Evolutionary conservation across 2,329 filamentous ascomycete genomes (phyloP), one percentile per base, ranked within the genome.

Genomic region (Beauveria australis): DNA sequence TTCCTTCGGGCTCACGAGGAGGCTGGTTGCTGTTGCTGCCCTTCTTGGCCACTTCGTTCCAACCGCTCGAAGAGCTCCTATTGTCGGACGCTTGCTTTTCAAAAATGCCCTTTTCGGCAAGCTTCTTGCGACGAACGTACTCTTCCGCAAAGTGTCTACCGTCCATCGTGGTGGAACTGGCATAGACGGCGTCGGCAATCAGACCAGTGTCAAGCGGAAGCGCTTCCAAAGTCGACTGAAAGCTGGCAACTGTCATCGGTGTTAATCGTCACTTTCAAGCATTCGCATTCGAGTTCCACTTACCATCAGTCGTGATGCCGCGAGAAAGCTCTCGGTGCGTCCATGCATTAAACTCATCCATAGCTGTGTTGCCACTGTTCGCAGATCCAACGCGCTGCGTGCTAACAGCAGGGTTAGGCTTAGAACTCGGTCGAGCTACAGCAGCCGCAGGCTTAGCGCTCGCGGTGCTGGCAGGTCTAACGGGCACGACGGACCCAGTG

Each of bases 31-130:
- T 71, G 60, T 78, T 76, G 59, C 77, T 75, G 53, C 89, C 89
- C 81, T 97, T 97, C 86, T 97, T 97, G 1, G 94, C 94, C 57
- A 99, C 94, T 76, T 97, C 94, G 67, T 83, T 96, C 94, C 94
- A 99, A 22, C 93, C 93, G 60, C 89, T 87, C 28, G 75, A 65
- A 73, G 78, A 63, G 67, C 73, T 61, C 69, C 80, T 70, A 64
- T 78, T 80, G 3, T 84, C 81, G 53, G 82, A 79, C 18, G 85
- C 80, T 59, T 89, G 84, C 68, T 90, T 88, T 72, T 92, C 89
- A 19, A 96, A 80, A 46, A 97, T 83, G 44, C 94, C 94, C 78
- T 92, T 94, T 67, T 97, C 93, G 0, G 94, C 93, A 1, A 95
- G 84, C 80, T 89, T 95, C 76, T 92, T 93, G 68, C 93, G 92